Base-by-base conservation (phyloP, 129 eudicot genomes). In the Artemisia argyi region DNA sequence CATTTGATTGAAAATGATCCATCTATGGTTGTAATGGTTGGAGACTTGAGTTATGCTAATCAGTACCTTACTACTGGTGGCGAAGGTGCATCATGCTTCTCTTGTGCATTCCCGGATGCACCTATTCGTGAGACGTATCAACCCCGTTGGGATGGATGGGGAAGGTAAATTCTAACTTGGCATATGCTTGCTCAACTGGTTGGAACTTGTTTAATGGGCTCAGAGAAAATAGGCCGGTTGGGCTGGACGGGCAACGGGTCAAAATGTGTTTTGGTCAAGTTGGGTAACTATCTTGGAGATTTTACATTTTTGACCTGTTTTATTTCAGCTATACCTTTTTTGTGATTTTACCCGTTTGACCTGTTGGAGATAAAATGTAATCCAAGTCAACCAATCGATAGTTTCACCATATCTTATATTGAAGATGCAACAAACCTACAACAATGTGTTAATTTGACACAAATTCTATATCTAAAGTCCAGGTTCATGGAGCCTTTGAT, bases 61-160 rank as follows among this genome's bases (percentile, higher is more conserved):
- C 96, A 89, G 73, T 89, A 92, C 73, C 84, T 67, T 77, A 92
- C 98, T 20, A 89, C 92, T 3, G 98, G 96, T 7, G 96, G 98
- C 17, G 65, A 85, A 63, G 96, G 92, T n/a, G 90, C 94, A 35
- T 71, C 91, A 11, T 89, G 95, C 81, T 89, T 51, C 76, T 87
- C 95, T 11, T 87, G 98, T 65, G 72, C 79, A 4, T 92, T 92
- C 55, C 96, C 96, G 3, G 88, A 89, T 80, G 86, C 95, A 30
- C 98, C 98, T 22, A 92, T 79, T 50, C 84, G 92, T 80, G 96
- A 92, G 76, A 79, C 95, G 3, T 92, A 85, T 85, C 98, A 92
- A 66, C 98, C 98, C 6, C 98, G 96, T 39, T 92, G 98, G 98
- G 98, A 92, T 76, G 96, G 87, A 18, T 89, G 98, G 98, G 95